phyloP scores from a whole-genome alignment of 2,329 filamentous ascomycete species.

The Claviceps digitariae region DNA sequence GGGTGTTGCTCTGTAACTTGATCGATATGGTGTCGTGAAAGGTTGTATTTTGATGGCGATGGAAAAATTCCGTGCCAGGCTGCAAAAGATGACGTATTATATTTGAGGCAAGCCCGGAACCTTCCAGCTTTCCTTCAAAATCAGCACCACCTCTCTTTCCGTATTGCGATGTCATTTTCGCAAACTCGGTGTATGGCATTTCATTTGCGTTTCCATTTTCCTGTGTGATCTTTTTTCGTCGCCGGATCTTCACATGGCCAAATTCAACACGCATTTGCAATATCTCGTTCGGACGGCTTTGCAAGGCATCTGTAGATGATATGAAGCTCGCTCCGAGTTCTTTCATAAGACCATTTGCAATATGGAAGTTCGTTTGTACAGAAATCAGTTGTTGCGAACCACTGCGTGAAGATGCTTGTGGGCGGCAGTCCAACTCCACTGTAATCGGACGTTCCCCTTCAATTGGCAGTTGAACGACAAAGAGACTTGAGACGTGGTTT shows the following conservation, averaged over 20 bases:
- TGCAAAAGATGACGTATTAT: slow-evolving; percentile 6
- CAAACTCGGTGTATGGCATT: slow-evolving; percentile 14
- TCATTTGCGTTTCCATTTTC: slow-evolving; percentile 6
- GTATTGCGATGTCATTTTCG: slow-evolving; percentile 14
- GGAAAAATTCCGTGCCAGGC: slow-evolving; percentile 6
- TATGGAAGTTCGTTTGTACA: neutral
- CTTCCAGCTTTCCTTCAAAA: slow-evolving; percentile 11
- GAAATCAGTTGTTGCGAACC: neutral
- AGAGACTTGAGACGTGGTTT: slow-evolving; percentile 11
- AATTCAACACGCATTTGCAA: slow-evolving; percentile 21
- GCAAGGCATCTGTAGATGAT: slow-evolving; percentile 13
- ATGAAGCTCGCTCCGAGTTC: neutral
- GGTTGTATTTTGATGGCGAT: slow-evolving; percentile 5
- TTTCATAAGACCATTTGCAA: neutral
- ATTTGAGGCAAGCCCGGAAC: slow-evolving; percentile 1
- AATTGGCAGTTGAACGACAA: slow-evolving; percentile 16
- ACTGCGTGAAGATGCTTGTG: slow-evolving; percentile 5
- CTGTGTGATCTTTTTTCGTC: slow-evolving; percentile 12
- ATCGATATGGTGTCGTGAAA: slow-evolving; percentile 10
- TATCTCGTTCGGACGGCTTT: slow-evolving; percentile 10
- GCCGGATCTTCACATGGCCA: slow-evolving; percentile 15
- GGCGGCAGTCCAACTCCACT: slow-evolving; percentile 13
- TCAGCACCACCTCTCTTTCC: slow-evolving; percentile 16
- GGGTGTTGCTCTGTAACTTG: slow-evolving; percentile 7
- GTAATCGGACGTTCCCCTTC: slow-evolving; percentile 9